phyloP scores from a whole-genome alignment of 768 basidiomycete genomes.

The Naganishia kalamii region DNA sequence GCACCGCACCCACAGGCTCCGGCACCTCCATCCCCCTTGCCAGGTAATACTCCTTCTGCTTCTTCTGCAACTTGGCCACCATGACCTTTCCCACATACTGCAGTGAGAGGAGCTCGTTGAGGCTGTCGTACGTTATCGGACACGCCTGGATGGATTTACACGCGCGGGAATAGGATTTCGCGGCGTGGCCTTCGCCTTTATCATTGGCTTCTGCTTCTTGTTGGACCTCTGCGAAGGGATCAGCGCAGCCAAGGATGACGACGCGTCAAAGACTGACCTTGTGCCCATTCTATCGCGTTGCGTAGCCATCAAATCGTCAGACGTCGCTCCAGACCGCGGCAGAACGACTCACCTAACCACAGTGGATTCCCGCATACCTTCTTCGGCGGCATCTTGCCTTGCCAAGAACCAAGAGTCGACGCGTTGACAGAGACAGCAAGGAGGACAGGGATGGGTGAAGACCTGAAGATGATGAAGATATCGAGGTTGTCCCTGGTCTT shows the following conservation, averaged over 20 bases:
- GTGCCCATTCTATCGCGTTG: constrained; percentile 28
- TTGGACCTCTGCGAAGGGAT: constrained; percentile 29
- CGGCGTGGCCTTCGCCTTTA: constrained; percentile 28
- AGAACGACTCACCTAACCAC: constrained; percentile 25
- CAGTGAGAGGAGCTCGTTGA: constrained; percentile 36
- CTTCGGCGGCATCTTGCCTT: constrained; percentile 9
- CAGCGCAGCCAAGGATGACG: neutral
- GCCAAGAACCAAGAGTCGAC: too few relatives aligned
- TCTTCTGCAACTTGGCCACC: constrained; percentile 34
- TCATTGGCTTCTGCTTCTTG: constrained; percentile 32
- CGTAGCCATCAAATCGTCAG: too few relatives aligned
- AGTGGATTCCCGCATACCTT: constrained; percentile 40
- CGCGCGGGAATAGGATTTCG: constrained; percentile 36
- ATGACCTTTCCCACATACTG: constrained; percentile 38
- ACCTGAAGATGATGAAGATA: too few relatives aligned
- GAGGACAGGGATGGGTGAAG: too few relatives aligned
- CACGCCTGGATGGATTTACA: constrained; percentile 35
- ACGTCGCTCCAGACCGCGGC: neutral
- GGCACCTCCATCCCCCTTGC: constrained; percentile 29
- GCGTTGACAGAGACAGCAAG: too few relatives aligned
- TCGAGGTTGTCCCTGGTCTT: too few relatives aligned
- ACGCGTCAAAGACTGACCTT: constrained; percentile 27
- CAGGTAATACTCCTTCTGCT: constrained; percentile 30
- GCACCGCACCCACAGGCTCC: constrained; percentile 26
- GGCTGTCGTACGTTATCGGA: constrained; percentile 35